Evolutionary conservation across 2,329 filamentous ascomycete genomes (phyloP), one percentile per base, ranked within the genome.

Genomic region (Diaporthe eres): DNA sequence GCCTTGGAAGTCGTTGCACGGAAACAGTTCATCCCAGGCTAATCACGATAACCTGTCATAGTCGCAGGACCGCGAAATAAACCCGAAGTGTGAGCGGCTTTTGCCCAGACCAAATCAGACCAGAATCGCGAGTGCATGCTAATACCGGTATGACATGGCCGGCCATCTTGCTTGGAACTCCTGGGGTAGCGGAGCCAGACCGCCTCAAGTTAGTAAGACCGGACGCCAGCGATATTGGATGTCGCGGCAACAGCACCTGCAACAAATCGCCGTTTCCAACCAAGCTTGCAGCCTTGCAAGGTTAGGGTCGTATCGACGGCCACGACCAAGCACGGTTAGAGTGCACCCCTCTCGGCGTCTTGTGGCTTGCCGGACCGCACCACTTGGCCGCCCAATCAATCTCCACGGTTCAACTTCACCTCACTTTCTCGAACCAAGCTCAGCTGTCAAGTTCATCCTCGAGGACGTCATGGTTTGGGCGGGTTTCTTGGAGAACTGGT

Each of bases 201-300:
- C 65, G 65, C 65, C 65, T 42, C 34, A 10, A 55, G 65, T 55
- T 70, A 31, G 65, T 34, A 25, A 28, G 65, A 34, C 65, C 49
- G n/a, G 65, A 28, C 34, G 65, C 65, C 49, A 31, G 65, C 65
- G 22, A 68, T 68, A 39, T 53, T 68, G 63, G 44, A 67, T 51
- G 44, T 51, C 63, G 44, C 47, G 65, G 65, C 65, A 70, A 70
- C n/a, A 53, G 65, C 65, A 42, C 49, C 65, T 70, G 65, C 65
- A 70, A 70, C 65, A 70, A 70, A 55, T 42, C 65, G 49, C 65
- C 65, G 49, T 42, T 70, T 55, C 58, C 49, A 61, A 44, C 37
- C 37, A 63, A 63, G 60, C 60, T 63, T 44, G 60, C n/a, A 70
- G 65, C 65, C 65, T 31, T 70, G 49, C 65, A 70, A 70, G 65